Percentiles rank a stretch among this genome's conserved stretches.
These are phyloP conservation scores for Stramenopiles sp. DNA, from an alignment of 352 stramenopile genomes.

Conservation along the genomic window DNA sequence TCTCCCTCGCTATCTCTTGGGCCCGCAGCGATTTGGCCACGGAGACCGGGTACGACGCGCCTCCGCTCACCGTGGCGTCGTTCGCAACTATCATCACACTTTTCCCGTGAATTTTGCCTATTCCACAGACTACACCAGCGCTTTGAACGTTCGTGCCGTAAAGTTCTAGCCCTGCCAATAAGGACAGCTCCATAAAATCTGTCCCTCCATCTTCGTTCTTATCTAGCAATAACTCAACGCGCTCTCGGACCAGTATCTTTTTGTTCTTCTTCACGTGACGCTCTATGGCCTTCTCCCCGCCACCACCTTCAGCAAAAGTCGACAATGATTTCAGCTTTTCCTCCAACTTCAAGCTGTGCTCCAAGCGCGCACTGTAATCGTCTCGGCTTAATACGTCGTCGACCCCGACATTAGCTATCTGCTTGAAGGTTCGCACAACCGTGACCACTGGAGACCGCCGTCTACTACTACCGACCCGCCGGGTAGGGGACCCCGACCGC, in stretches of 20 bases:
- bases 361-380: no score
- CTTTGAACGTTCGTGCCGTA: not conserved
- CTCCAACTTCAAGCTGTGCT: not conserved
- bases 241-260: not conserved
- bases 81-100: constrained; percentile 92
- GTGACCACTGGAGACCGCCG: no score
- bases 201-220: no score
- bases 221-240: not conserved
- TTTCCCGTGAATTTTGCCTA: constrained; percentile 43
- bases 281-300: not conserved
- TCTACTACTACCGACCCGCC: no score
- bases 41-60: constrained; percentile 93
- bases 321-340: not conserved
- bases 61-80: constrained; percentile 93
- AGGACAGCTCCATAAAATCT: not conserved
- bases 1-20: constrained; percentile 84
- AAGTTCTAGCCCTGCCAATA: not conserved
- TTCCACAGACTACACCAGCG: constrained; percentile 19
- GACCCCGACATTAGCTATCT: no score
- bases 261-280: not conserved
- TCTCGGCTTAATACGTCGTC: no score
- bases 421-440: no score
- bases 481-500: no score
- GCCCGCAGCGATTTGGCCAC: constrained; percentile 86
- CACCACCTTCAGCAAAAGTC: not conserved